A percentile compares a stretch with the other conserved stretches of the same genome.
Conservation (phyloP, 345 rosid genomes). For the Melastoma malabathricum region DNA sequence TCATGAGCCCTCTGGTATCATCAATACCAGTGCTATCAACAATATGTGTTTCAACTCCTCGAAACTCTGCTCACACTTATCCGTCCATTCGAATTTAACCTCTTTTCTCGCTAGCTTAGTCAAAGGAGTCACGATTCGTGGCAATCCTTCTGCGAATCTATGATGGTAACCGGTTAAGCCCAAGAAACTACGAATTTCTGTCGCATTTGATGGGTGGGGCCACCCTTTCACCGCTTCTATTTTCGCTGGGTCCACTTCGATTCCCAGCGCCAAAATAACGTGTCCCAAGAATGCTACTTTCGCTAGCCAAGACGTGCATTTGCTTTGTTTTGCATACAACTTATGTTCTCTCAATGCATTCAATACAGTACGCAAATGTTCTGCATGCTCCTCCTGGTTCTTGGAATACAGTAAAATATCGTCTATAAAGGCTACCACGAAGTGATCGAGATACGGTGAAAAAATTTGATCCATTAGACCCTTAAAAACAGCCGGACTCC, state of each 20-base stretch:
- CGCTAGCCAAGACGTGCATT: neutral
- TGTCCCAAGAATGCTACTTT: neutral
- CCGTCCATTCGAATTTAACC: neutral
- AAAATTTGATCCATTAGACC: neutral
- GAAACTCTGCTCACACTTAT: neutral
- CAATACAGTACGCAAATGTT: neutral
- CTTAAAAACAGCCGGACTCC: neutral
- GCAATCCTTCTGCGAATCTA: neutral
- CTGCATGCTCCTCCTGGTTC: fast-evolving
- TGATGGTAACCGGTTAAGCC: neutral
- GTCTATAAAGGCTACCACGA: neutral
- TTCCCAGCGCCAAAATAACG: neutral
- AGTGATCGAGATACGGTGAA: too few species aligned
- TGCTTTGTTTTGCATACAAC: neutral
- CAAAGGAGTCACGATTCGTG: neutral
- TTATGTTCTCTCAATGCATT: neutral
- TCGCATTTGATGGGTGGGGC: neutral
- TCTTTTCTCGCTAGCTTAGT: neutral
- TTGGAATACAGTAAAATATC: neutral
- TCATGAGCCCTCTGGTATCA: neutral
- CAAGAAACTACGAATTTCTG: neutral
- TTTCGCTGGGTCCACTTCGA: neutral
- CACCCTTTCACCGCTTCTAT: neutral
- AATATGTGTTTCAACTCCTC: neutral
- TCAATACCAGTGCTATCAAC: neutral